phyloP scores from a whole-genome alignment of 1,284 basidiomycete genomes.

The Chalciporus piperatoides region DNA sequence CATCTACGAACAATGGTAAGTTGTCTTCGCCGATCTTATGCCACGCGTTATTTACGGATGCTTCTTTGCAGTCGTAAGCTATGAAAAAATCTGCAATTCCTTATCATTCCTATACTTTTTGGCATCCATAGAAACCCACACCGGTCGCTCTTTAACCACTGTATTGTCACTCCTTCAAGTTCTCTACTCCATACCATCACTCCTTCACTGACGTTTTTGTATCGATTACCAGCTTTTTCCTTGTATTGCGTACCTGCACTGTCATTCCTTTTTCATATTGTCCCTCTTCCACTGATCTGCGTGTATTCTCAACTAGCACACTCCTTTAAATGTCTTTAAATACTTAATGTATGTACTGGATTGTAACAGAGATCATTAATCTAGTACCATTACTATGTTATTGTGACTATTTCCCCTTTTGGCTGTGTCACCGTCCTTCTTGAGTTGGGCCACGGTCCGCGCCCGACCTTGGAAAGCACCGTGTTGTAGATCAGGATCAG shows the following conservation, averaged over 20 bases:
- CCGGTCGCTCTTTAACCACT: background rate
- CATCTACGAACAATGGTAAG: slow-evolving; percentile 29
- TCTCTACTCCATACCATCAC: background rate
- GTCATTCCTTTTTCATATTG: background rate
- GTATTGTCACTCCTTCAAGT: slow-evolving; percentile 8
- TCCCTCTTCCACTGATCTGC: background rate
- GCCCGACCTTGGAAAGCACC: background rate
- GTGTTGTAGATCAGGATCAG: background rate
- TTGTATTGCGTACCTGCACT: background rate
- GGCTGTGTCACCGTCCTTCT: background rate
- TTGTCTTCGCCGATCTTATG: background rate
- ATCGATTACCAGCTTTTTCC: background rate
- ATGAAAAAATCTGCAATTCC: background rate
- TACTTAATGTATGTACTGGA: no score
- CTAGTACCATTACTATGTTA: background rate
- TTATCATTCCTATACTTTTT: background rate
- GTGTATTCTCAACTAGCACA: background rate
- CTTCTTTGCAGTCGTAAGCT: slow-evolving; percentile 10
- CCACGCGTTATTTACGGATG: background rate
- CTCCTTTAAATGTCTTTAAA: background rate
- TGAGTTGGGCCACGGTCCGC: no score
- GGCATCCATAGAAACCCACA: background rate
- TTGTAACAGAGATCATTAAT: no score
- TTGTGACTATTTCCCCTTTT: background rate
- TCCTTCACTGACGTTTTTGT: slow-evolving; percentile 1